Base-by-base conservation (phyloP, 352 stramenopile species). In the Phytophthora agathidicida region DNA sequence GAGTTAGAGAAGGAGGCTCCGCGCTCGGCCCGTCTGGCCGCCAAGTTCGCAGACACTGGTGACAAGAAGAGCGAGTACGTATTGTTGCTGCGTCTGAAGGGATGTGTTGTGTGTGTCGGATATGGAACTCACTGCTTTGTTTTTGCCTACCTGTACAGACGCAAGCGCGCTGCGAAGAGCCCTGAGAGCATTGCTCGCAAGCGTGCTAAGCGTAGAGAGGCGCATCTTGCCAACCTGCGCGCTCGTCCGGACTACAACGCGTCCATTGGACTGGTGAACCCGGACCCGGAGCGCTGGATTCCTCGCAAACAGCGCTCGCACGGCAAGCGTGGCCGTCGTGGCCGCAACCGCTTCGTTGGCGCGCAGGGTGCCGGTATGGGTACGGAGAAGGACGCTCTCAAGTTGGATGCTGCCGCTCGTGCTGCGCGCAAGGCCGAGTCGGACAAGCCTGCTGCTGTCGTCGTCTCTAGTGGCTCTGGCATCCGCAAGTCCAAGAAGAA, bases 401-500 rank as follows among this genome's bases (percentile, higher is more conserved):
- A 92, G 71, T 71, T 94, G 10, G 85, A 94, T 67, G 85, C 83
- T 3, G 85, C 85, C 11, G 85, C 85, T 54, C 85, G 85, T 38
- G 85, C 81, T 45, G 81, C 83, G 5, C 77, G 73, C 52, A 93
- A 94, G 65, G 73, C 73, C 27, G 74, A 83, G 17, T 70, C 38
- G 11, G 79, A 89, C 53, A 91, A 90, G 43, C 79, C 79, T 44
- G 71, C 60, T 36, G 69, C 70, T 11, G 72, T 83, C 17, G 63
- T 93, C 19, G 80, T 93, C 49, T 65, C 73, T 35, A 83, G 60
- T 42, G 68, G 66, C 65, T 80, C 80, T 7, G 77, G 86, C 65
- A 74, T 89, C 52, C 82, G 83, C 75, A 94, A 93, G 75, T 80
- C 78, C 19, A 88, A 88, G 73, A 93, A 91, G 73, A 93, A 93